Conservation (phyloP, 352 stramenopile genomes). For the Phytopythium kandeliae region DNA sequence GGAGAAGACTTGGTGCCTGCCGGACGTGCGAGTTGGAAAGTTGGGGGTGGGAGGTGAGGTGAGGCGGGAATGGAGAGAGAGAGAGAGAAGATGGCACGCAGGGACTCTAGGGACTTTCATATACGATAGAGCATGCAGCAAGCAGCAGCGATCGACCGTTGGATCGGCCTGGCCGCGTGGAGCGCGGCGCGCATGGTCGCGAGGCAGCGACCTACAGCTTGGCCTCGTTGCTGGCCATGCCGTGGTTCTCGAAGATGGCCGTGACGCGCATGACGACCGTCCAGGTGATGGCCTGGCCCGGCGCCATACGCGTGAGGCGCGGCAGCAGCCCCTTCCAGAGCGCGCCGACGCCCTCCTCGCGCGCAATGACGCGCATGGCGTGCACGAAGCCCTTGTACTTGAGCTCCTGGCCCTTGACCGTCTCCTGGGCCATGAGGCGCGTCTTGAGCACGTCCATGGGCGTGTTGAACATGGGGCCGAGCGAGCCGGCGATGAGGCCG, state of each 20-base stretch:
- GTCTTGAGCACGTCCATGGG: slow-evolving; percentile 96
- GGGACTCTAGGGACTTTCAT: background rate
- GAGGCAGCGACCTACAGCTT: slow-evolving; percentile 64
- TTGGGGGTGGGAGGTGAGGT: no score
- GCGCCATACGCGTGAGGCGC: slow-evolving; percentile 93
- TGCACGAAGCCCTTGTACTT: slow-evolving; percentile 96
- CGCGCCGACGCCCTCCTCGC: slow-evolving; percentile 91
- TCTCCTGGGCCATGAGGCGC: slow-evolving; percentile 88
- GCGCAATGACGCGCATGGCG: slow-evolving; percentile 89
- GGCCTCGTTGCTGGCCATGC: slow-evolving; percentile 40
- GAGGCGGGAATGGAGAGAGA: no score
- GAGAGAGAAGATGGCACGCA: background rate
- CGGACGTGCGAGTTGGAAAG: no score
- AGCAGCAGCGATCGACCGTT: background rate
- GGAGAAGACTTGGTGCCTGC: no score
- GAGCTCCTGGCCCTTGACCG: slow-evolving; percentile 79
- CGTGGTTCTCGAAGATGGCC: slow-evolving; percentile 83
- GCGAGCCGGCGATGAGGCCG: slow-evolving; percentile 82
- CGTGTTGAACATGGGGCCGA: slow-evolving; percentile 86
- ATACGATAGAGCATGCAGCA: background rate
- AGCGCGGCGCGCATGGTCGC: background rate
- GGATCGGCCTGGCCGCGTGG: background rate
- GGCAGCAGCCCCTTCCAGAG: slow-evolving; percentile 97
- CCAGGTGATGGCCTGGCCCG: slow-evolving; percentile 97
- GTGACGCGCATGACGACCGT: slow-evolving; percentile 86